Conservation (phyloP, 1,139 yeast genomes). For the Zygoascus sp. region DNA sequence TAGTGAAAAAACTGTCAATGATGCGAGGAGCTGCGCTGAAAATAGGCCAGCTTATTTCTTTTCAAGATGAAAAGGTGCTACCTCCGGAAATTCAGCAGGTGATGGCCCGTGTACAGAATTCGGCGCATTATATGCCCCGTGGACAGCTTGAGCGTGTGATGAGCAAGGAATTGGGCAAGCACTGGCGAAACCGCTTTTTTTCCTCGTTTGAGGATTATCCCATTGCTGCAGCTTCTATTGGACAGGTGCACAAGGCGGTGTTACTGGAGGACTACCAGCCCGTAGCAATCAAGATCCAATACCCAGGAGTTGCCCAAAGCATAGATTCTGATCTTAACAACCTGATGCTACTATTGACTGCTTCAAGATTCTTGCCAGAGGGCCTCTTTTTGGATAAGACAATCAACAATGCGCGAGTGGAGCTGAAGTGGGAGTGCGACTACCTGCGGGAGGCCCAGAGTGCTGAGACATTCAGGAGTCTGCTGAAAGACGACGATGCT, state of each 20-base stretch:
- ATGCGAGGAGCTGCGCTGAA: slow-evolving; percentile 99
- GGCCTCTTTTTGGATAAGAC: slow-evolving; percentile 91
- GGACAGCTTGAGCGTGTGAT: slow-evolving; percentile 79
- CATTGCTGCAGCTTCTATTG: slow-evolving; percentile 96
- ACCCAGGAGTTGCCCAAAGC: slow-evolving; percentile 94
- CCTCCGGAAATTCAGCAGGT: slow-evolving; percentile 84
- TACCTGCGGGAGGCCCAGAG: slow-evolving; percentile 85
- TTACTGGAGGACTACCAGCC: slow-evolving; percentile 50
- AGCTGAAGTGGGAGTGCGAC: slow-evolving; percentile 97
- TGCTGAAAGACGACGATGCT: slow-evolving; percentile 59
- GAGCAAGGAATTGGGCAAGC: slow-evolving; percentile 64
- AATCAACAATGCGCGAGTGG: slow-evolving; percentile 87
- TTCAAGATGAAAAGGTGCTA: slow-evolving; percentile 76
- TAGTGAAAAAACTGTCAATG: slow-evolving; percentile 80
- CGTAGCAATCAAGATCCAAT: slow-evolving; percentile 95
- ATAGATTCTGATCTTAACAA: slow-evolving; percentile 93
- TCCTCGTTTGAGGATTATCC: slow-evolving; percentile 81
- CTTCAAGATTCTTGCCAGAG: slow-evolving; percentile 81
- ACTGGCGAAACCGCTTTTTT: slow-evolving; percentile 71
- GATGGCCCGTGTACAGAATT: slow-evolving; percentile 79
- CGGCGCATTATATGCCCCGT: slow-evolving; percentile 96
- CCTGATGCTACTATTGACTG: slow-evolving; percentile 72
- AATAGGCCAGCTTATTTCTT: slow-evolving; percentile 91
- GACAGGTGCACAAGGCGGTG: slow-evolving; percentile 89
- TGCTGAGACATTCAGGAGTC: slow-evolving; percentile 60